phyloP scores from a whole-genome alignment of 805 yeast species.

The Cyberlindnera saturnus region DNA sequence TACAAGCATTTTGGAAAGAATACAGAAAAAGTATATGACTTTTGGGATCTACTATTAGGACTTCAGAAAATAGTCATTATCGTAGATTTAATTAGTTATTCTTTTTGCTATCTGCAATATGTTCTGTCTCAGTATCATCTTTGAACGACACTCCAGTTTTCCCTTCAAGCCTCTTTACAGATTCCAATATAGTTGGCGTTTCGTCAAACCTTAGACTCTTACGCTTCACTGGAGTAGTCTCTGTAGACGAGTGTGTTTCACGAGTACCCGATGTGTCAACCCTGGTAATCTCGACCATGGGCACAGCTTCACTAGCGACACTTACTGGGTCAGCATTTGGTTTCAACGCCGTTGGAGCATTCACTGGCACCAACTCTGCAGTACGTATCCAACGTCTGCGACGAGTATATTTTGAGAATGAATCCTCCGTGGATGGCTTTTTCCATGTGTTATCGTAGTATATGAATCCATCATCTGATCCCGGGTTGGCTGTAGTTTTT shows the following conservation, averaged over 20 bases:
- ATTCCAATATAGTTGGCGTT: constrained; percentile 24
- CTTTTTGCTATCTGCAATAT: neutral
- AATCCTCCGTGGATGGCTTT: constrained; percentile 79
- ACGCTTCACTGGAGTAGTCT: constrained; percentile 25
- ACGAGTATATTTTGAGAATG: constrained; percentile 86
- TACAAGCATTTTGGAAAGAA: neutral
- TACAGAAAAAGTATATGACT: too few species aligned
- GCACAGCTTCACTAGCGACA: constrained; percentile 5
- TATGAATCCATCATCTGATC: constrained; percentile 76
- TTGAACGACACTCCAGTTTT: constrained; percentile 8
- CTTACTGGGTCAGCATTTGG: constrained; percentile 2
- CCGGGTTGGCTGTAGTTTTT: constrained; percentile 56
- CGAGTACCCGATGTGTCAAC: constrained; percentile 19
- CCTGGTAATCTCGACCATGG: constrained; percentile 17
- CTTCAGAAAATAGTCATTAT: neutral
- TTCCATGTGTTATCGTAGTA: constrained; percentile 95
- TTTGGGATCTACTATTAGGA: too few species aligned
- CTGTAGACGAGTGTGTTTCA: constrained; percentile 1
- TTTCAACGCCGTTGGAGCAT: constrained; percentile 8
- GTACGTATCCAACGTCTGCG: constrained; percentile 95
- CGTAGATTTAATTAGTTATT: neutral
- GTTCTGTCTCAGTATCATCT: constrained; percentile 1
- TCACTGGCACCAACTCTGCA: constrained; percentile 64
- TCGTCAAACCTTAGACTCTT: constrained; percentile 41
- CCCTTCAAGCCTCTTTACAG: constrained; percentile 16